Evolutionary conservation across 2,329 filamentous ascomycete species (phyloP), one percentile per base, ranked within the genome.

Genomic region (Fusarium equiseti): DNA sequence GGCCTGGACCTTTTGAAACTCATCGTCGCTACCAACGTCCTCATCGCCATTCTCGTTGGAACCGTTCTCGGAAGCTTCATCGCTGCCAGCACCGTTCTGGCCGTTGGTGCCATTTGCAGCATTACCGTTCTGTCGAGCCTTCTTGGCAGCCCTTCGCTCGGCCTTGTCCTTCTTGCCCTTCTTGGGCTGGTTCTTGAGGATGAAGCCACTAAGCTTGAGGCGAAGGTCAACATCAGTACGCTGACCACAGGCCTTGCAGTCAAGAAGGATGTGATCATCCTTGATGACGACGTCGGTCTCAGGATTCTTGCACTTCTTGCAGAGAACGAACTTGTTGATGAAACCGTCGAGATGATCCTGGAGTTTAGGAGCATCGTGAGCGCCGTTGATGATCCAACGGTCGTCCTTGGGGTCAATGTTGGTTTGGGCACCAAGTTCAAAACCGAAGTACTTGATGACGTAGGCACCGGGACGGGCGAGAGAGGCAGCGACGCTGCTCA

Each of bases 381-480:
- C 94, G 80, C 96, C 96, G 85, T 99, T 99, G 89, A 99, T 98
- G 85, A 99, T 99, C 95, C 96, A 99, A 81, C 96, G 96, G 81
- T 99, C 96, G 81, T 98, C 95, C 77, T 94, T 91, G 73, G 96
- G 95, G 81, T 98, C 96, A 76, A 94, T 95, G 85, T 98, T 98
- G 86, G 96, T 98, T 87, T 98, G 96, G 77, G 96, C 96, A 81
- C 96, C 96, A 63, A 99, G 91, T 85, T 99, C 96, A 82, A 99
- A 98, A 77, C 96, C 96, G 79, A 99, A 99, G 87, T 97, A 99
- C 87, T 99, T 99, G 91, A 99, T 98, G 80, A 99, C 89, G 82
- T 98, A 97, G 79, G 93, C 88, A 73, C 95, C 94, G 72, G 95
- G 95, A 77, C 96, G 95, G 78, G 93, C 94, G 76, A 99, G 90